A percentile compares a stretch with the other conserved stretches of the same genome.
phyloP scores from a whole-genome alignment of 306 rosid species.

The Cotoneaster glaucophyllus region DNA sequence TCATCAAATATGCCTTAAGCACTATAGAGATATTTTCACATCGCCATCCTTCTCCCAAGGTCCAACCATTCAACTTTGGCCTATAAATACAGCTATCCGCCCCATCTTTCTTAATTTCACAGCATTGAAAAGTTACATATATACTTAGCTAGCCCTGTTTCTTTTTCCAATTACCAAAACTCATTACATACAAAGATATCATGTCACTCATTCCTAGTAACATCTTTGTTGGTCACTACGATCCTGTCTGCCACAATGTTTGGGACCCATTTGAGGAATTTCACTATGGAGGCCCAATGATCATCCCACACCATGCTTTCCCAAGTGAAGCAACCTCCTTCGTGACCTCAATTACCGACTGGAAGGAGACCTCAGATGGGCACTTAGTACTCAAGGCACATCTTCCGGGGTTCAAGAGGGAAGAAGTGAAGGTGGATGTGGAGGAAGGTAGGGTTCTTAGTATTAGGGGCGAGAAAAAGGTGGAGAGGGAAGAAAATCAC shows the following conservation, averaged over 20 bases:
- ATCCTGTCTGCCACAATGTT: neutral
- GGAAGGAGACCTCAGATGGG: constrained; percentile 37
- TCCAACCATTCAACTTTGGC: neutral
- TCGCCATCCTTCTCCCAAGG: neutral
- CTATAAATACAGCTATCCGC: neutral
- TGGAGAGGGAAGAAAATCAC: constrained; percentile 27
- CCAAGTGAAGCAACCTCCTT: constrained; percentile 19
- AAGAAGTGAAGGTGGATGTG: constrained; percentile 46
- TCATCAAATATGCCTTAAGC: neutral
- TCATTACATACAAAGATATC: neutral
- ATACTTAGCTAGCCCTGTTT: neutral
- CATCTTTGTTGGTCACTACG: constrained; percentile 8
- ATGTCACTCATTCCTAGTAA: neutral
- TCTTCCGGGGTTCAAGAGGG: constrained; percentile 36
- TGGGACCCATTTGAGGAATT: constrained; percentile 14
- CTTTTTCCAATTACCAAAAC: neutral
- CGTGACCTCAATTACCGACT: constrained; percentile 11
- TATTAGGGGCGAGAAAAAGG: constrained; percentile 35
- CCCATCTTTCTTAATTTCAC: neutral
- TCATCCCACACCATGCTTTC: constrained; percentile 1
- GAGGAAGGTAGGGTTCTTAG: constrained; percentile 29
- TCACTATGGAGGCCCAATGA: neutral
- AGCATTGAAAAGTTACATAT: neutral
- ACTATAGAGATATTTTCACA: neutral
- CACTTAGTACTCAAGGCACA: constrained; percentile 23